Conservation (phyloP, 2,329 filamentous ascomycete genomes). For the Colletotrichum siamense region DNA sequence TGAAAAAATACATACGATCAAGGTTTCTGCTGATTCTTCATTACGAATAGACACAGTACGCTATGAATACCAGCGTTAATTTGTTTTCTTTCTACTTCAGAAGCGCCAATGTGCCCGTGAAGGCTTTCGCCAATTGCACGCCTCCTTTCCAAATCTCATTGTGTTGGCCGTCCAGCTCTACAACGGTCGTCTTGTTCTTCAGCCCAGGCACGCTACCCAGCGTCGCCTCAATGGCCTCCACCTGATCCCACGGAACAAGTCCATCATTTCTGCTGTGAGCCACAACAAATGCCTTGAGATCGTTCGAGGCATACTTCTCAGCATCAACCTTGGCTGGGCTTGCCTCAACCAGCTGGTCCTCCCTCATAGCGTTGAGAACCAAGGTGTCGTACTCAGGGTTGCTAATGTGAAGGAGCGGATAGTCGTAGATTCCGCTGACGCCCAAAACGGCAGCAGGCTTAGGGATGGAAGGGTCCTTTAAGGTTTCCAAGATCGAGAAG, state of each 20-base stretch:
- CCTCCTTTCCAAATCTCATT: conserved; percentile 8
- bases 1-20: too few relatives aligned
- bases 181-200: neutral
- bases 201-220: neutral
- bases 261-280: conserved; percentile 14
- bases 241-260: conserved; percentile 4
- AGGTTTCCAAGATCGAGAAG: neutral
- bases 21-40: too few relatives aligned
- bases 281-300: neutral
- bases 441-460: conserved; percentile 59
- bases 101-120: neutral
- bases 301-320: neutral
- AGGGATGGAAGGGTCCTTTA: neutral
- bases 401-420: conserved; percentile 56
- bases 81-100: neutral
- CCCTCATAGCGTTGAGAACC: conserved; percentile 66
- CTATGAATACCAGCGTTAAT: too few relatives aligned
- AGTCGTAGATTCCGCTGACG: conserved; percentile 70
- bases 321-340: conserved; percentile 55
- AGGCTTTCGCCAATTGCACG: neutral
- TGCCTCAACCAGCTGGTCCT: conserved; percentile 43
- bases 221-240: neutral
- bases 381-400: conserved; percentile 62
- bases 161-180: conserved; percentile 3
- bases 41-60: accelerated